Evolutionary conservation across 495 filamentous ascomycete genomes (phyloP), one percentile per base, ranked within the genome.

Genomic region (Podospora tetraspora): DNA sequence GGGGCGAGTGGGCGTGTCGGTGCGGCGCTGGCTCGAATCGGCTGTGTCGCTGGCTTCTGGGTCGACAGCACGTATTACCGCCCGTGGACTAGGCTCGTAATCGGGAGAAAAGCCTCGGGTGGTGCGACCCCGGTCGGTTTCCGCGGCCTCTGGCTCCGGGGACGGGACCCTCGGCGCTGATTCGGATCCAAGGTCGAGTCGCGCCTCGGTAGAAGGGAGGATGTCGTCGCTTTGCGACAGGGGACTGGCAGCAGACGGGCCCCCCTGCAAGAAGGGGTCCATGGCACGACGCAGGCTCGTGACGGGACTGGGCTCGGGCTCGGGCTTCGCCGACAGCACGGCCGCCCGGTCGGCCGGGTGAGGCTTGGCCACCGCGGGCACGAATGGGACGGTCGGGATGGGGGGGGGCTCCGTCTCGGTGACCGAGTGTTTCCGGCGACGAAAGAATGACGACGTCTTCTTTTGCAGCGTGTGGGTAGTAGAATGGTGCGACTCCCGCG

Each of bases 361-460:
- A 56, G 43, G 16, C 43, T 52, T 52, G 12, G 76, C 77, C 63
- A 75, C 75, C 13, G 73, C 68, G 8, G 75, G 77, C 21, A 74
- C 59, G 13, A 61, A 56, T 10, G 73, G 75, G 24, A 74, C 75
- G 68, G 75, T 64, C 57, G 74, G 67, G 23, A 80, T 79, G n/a
- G 80, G 72, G 10, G 84, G 82, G 9, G 79, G 80, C 56, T 80
- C 79, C 16, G 75, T 43, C 60, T 83, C 74, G 86, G 90, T 65
- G 80, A 88, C 64, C 3, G 93, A 97, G 79, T 91, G 92, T 85
- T 99, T 99, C 70, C 95, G 86, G 70, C 94, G 85, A 71, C 95
- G 85, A 79, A 99, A 97, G 82, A 99, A 97, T 0, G 88, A 89
- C 1, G 94, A 96, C 4, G 90, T 86, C 77, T 97, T 98, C 81